Percentiles rank a stretch among this genome's conserved stretches.
phyloP scores from a whole-genome alignment of 139 green algal species.

The Desmodesmus armatus region DNA sequence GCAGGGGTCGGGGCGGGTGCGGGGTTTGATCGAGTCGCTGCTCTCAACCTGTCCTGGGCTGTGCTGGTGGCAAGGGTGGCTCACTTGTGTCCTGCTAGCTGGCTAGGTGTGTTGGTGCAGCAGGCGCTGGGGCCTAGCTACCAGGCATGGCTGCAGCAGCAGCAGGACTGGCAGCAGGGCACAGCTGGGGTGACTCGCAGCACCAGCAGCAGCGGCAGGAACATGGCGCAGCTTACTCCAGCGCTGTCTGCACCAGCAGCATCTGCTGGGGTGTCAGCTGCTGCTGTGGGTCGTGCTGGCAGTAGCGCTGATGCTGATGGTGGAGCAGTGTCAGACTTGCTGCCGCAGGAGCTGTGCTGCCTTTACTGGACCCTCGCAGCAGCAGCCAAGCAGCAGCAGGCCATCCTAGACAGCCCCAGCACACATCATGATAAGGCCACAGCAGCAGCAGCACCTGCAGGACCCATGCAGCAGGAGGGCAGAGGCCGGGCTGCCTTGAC shows the following conservation, averaged over 20 bases:
- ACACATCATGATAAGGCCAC: not conserved
- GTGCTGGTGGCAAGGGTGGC: not conserved
- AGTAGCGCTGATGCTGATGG: not conserved
- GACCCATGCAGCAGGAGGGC: no score
- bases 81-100: not conserved
- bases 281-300: not conserved
- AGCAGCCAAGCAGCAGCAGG: conserved; percentile 15
- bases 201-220: conserved; percentile 9
- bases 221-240: not conserved
- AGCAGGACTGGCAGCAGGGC: no score
- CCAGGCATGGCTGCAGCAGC: not conserved
- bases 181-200: not conserved
- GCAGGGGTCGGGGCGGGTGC: not conserved
- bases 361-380: conserved; percentile 28
- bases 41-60: conserved; percentile 20
- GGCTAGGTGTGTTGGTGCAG: not conserved
- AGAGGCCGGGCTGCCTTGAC: no score
- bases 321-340: not conserved
- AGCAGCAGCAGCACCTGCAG: conserved; percentile 20
- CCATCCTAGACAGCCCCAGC: not conserved
- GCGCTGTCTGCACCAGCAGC: not conserved
- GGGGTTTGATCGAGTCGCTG: not conserved
- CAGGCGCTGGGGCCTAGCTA: not conserved
- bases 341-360: conserved; percentile 11
- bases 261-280: not conserved